phyloP scores from a whole-genome alignment of 768 basidiomycete species.

The Leucosporidium yakuticum region DNA sequence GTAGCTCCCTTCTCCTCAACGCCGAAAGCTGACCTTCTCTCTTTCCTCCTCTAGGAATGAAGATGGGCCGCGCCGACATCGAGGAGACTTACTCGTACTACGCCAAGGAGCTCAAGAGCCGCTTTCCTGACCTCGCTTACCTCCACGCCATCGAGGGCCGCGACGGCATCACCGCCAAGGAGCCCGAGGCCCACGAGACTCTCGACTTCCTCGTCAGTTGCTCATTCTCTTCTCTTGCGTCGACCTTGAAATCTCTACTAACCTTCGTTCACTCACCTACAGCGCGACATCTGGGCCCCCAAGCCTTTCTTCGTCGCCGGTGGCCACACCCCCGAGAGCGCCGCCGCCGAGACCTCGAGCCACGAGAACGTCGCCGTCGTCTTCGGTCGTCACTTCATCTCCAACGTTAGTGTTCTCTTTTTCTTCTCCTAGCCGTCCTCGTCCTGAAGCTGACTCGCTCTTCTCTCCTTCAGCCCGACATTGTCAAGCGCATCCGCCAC shows the following conservation, averaged over 20 bases:
- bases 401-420: background rate
- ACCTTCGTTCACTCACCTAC: background rate
- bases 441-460: background rate
- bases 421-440: background rate
- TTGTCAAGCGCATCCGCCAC: constrained; percentile 18
- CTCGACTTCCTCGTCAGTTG: constrained; percentile 2
- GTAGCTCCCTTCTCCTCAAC: background rate
- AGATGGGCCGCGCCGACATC: constrained; percentile 15
- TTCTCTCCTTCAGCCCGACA: constrained; percentile 16
- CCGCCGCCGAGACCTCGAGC: background rate
- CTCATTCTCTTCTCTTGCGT: background rate
- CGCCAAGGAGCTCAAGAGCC: constrained; percentile 49
- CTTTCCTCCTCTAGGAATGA: background rate
- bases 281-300: constrained; percentile 10
- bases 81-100: constrained; percentile 44
- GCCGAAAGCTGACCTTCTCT: background rate
- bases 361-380: constrained; percentile 8
- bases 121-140: constrained; percentile 49
- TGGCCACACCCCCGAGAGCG: background rate
- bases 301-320: constrained; percentile 4
- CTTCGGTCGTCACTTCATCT: constrained; percentile 33
- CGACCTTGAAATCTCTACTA: background rate
- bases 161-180: background rate
- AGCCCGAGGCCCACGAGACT: background rate
- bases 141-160: constrained; percentile 50